These are phyloP conservation scores for Athelia psychrophila DNA, from an alignment of 1,284 basidiomycete species.

Conservation along the genomic window DNA sequence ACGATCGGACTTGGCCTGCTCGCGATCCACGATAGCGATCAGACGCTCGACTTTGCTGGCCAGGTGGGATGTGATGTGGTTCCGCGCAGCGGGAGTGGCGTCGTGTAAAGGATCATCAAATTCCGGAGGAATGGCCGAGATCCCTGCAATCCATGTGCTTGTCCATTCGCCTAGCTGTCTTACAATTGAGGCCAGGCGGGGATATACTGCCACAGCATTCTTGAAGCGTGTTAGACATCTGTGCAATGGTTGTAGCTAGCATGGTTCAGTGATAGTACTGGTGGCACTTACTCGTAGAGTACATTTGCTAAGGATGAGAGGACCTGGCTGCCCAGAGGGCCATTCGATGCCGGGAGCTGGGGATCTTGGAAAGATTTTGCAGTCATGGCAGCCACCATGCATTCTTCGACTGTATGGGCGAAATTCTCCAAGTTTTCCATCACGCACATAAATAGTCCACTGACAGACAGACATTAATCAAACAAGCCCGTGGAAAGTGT, in stretches of 20 bases:
- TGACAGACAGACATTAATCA: slow-evolving; percentile 19
- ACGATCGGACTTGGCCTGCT: slow-evolving; percentile 23
- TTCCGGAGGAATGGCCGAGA: slow-evolving; percentile 31
- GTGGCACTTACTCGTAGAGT: slow-evolving; percentile 47
- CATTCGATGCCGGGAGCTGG: slow-evolving; percentile 9
- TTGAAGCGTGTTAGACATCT: slow-evolving; percentile 67
- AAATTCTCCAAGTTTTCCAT: slow-evolving; percentile 50
- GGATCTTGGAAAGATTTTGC: slow-evolving; percentile 40
- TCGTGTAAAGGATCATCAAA: slow-evolving; percentile 31
- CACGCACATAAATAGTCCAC: slow-evolving; percentile 51
- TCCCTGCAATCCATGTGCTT: slow-evolving; percentile 40
- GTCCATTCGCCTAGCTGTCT: slow-evolving; percentile 42
- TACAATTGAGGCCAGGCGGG: slow-evolving; percentile 39
- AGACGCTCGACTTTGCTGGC: slow-evolving; percentile 40
- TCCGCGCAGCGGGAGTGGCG: slow-evolving; percentile 20
- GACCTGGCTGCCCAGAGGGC: slow-evolving; percentile 36
- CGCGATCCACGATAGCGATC: slow-evolving; percentile 37
- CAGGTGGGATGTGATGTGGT: slow-evolving; percentile 36
- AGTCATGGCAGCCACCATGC: slow-evolving; percentile 39
- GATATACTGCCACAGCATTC: slow-evolving; percentile 43
- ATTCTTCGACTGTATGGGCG: slow-evolving; percentile 35
- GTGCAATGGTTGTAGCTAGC: slow-evolving; percentile 1
- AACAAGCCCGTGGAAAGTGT: not conserved
- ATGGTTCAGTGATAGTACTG: not conserved
- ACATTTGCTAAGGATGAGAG: slow-evolving; percentile 47